Evolutionary conservation across 768 basidiomycete genomes (phyloP).

Genomic region (Mycena floridula): DNA sequence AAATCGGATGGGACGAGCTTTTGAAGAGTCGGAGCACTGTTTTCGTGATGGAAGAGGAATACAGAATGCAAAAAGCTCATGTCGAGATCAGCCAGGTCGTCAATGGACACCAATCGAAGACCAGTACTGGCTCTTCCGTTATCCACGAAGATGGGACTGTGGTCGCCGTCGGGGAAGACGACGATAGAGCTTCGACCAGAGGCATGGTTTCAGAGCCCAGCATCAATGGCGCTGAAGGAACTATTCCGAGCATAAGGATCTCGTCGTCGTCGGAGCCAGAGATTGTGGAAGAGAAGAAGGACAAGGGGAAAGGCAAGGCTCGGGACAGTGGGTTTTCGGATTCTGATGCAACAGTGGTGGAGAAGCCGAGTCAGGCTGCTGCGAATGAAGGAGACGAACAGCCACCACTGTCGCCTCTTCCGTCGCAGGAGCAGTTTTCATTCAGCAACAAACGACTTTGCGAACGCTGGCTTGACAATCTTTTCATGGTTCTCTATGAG

Average conservation of each 20-base stretch:
- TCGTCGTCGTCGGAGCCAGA: conserved; percentile 59
- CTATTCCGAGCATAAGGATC: conserved; percentile 71
- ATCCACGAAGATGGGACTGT: conserved; percentile 64
- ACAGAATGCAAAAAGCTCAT: conserved; percentile 91
- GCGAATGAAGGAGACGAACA: conserved; percentile 43
- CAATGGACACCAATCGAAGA: no score
- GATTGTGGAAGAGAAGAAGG: conserved; percentile 29
- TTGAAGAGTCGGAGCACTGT: conserved; percentile 90
- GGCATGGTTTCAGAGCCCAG: conserved; percentile 38
- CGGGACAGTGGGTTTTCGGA: conserved; percentile 20
- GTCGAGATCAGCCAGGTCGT: conserved; percentile 49
- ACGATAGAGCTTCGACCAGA: conserved; percentile 69
- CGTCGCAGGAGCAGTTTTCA: conserved; percentile 63
- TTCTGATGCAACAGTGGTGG: conserved; percentile 25
- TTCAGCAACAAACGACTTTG: conserved; percentile 97
- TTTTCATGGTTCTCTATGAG: conserved; percentile 99
- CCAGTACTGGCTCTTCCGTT: conserved; percentile 32
- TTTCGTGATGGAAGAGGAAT: conserved; percentile 99
- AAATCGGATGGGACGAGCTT: conserved; percentile 98
- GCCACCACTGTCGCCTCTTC: no score
- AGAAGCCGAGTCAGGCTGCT: conserved; percentile 48
- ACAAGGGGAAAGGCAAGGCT: conserved; percentile 10
- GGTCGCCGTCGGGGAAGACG: conserved; percentile 21
- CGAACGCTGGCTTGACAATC: conserved; percentile 95
- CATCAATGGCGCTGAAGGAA: conserved; percentile 5